Evolutionary conservation across 1,139 yeast genomes (phyloP).

Genomic region (Geotrichum klebahnii): DNA sequence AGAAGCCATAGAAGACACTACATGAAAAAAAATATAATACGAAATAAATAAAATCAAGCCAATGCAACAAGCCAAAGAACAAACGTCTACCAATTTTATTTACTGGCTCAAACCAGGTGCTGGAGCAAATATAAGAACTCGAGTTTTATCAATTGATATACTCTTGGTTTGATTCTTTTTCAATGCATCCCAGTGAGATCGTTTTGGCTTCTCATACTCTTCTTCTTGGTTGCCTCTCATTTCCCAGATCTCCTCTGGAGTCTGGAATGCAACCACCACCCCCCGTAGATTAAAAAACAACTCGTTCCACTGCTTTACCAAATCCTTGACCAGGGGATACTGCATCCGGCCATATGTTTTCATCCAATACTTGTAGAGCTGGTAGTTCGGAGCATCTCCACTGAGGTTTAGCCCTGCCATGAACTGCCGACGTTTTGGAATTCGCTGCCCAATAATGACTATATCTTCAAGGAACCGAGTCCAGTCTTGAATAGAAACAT

Average conservation of each 20-base stretch:
- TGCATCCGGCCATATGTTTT: neutral
- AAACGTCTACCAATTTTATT: no score
- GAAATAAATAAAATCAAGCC: neutral
- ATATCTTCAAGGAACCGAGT: conserved; percentile 1
- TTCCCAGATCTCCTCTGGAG: conserved; percentile 7
- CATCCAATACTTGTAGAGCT: neutral
- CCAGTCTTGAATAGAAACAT: neutral
- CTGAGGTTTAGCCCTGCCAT: neutral
- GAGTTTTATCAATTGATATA: neutral
- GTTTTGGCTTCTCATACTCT: neutral
- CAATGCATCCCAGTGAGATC: neutral
- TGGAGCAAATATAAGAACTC: neutral
- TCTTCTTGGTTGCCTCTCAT: neutral
- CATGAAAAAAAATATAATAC: neutral
- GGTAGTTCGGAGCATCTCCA: neutral
- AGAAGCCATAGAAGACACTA: neutral
- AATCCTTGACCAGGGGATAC: neutral
- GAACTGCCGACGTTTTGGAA: neutral
- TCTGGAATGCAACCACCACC: neutral
- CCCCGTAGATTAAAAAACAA: neutral
- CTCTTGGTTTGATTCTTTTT: neutral
- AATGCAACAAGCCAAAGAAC: no score
- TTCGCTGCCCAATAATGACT: neutral
- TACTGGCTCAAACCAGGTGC: no score
- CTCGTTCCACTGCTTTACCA: neutral